Evolutionary conservation across 345 rosid species (phyloP).

Genomic region (Gossypium mustelinum): DNA sequence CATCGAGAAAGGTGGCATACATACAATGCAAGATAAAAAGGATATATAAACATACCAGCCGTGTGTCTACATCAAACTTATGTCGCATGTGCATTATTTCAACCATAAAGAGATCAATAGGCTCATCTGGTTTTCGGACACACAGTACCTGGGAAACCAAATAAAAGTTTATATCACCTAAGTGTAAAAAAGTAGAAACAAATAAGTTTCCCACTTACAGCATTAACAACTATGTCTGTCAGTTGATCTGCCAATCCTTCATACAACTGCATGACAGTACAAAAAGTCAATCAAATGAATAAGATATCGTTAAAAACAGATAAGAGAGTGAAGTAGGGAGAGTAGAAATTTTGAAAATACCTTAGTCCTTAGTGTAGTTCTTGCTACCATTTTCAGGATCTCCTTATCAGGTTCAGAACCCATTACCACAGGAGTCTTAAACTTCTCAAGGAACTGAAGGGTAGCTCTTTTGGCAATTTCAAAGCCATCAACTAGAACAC

Average conservation of each 20-base stretch:
- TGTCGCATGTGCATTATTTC: constrained; percentile 99
- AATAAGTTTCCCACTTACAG: constrained; percentile 41
- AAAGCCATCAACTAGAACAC: constrained; percentile 96
- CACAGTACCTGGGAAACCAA: constrained; percentile 67
- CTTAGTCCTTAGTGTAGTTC: constrained; percentile 91
- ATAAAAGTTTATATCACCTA: constrained; percentile 7
- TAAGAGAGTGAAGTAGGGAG: not conserved
- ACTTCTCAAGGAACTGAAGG: constrained; percentile 83
- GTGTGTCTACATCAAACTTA: constrained; percentile 94
- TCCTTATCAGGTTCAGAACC: constrained; percentile 94
- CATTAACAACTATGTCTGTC: constrained; percentile 82
- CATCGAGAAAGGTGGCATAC: not conserved
- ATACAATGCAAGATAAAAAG: not conserved
- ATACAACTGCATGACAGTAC: constrained; percentile 50
- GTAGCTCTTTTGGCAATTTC: constrained; percentile 96
- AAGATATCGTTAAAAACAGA: not conserved
- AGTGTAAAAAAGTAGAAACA: not conserved
- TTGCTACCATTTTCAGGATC: constrained; percentile 93
- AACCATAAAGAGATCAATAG: constrained; percentile 94
- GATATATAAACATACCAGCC: constrained; percentile 48
- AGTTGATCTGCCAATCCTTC: constrained; percentile 92
- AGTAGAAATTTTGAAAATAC: constrained; percentile 28
- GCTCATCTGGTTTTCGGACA: constrained; percentile 79
- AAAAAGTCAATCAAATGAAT: not conserved
- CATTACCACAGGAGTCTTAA: constrained; percentile 92